Base-by-base conservation (phyloP, 176 grass and related monocot species). In the Areca catechu region DNA sequence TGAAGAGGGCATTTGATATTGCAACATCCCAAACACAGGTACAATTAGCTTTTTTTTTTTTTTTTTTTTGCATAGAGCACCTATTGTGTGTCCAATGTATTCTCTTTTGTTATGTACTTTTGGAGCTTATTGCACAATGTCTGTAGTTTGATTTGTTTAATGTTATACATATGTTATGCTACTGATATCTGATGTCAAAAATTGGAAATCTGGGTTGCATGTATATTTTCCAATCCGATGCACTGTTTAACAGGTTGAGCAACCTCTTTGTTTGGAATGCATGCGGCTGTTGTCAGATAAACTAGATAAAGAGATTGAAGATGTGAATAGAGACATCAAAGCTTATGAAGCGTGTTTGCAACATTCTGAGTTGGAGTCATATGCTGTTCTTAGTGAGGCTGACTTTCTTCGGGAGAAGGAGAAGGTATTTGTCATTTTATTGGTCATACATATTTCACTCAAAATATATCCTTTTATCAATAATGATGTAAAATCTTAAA, bases 11-110 rank as follows among this genome's bases (percentile, higher is more conserved):
- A 62, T 98, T 85, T 81, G 88, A 98, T 69, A 89, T 98, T 57
- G 88, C 94, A 50, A 93, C 78, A 27, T 89, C 84, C 22, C 84
- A 98, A 54, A 98, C 94, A 62, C 84, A 98, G 94, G 94, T 98
- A 81, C 4, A 56, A 4, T 24, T 49, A 19, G 5, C 63, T 72
- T 14, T 57, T 76, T 56, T 53, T 20, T 20, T 37, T 7, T 72
- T 14, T 57, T 76, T 56, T 53, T 20, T 20, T 37, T 7, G 16
- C 22, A 15, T 56, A 16, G 15, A 62, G 16, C 16, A 20, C 70
- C 30, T 24, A 61, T 61, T 34, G 16, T 4, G 3, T 43, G 17
- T 61, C 15, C 28, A 17, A 61, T 34, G 14, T 9, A 4, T 19
- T 19, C 25, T 25, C 16, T 79, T 55, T 55, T 10, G 34, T 43